Evolutionary conservation across 192 early-diverging fungal species (phyloP).

Genomic region (Coemansia furcata): DNA sequence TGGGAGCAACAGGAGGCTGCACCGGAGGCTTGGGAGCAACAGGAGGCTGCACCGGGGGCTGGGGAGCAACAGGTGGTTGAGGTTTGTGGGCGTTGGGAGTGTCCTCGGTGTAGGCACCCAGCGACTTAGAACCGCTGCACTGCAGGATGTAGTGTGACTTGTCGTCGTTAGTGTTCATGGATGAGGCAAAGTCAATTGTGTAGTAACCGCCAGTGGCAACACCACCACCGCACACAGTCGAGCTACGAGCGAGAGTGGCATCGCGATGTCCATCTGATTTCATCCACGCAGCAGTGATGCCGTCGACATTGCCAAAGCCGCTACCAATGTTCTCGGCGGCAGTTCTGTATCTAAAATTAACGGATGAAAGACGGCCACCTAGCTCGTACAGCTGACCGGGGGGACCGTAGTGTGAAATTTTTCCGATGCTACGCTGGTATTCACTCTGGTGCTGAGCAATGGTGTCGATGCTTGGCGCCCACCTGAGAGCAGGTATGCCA

Average conservation of each 20-base stretch:
- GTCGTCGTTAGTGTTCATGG: constrained; percentile 19
- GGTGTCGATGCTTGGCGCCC: constrained; percentile 22
- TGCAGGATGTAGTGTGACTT: constrained; percentile 14
- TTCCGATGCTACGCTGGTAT: constrained; percentile 10
- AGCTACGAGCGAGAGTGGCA: constrained; percentile 41
- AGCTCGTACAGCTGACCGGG: constrained; percentile 9
- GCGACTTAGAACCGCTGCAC: not conserved
- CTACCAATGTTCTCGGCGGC: constrained; percentile 48
- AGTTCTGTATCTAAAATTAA: constrained; percentile 19
- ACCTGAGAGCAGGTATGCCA: constrained; percentile 23
- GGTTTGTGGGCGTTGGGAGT: not conserved
- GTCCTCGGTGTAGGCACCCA: not conserved
- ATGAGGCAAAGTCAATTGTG: constrained; percentile 43
- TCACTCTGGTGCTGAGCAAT: constrained; percentile 26
- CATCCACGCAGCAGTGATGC: constrained; percentile 48
- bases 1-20: not conserved
- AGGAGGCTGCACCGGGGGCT: not conserved
- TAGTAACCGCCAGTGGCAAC: constrained; percentile 22
- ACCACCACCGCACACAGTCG: constrained; percentile 53
- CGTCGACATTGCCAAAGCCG: constrained; percentile 11
- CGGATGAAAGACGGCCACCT: constrained; percentile 15
- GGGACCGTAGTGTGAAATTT: constrained; percentile 19
- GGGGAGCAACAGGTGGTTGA: not conserved
- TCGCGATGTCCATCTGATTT: constrained; percentile 43
- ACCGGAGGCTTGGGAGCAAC: not conserved